A percentile compares a stretch with the other conserved stretches of the same genome.
These are phyloP conservation scores for Phytophthora ramorum DNA, from an alignment of 352 stramenopile species.

Conservation along the genomic window DNA sequence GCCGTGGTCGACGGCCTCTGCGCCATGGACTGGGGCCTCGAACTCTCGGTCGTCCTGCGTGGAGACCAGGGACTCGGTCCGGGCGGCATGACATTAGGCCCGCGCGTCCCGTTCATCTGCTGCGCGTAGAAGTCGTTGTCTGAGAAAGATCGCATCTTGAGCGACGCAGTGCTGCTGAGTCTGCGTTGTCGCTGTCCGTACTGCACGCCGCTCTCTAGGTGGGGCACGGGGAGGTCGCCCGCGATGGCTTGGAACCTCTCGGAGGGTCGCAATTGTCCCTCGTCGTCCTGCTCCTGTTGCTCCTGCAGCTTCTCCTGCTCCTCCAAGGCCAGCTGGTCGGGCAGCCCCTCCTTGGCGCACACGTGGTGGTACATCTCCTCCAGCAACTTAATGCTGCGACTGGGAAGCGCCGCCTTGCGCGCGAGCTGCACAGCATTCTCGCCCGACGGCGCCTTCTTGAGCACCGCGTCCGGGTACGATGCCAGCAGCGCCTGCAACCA, in stretches of 20 bases:
- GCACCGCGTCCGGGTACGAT: constrained; percentile 82
- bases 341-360: constrained; percentile 68
- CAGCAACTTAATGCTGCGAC: constrained; percentile 74
- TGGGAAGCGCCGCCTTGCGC: constrained; percentile 58
- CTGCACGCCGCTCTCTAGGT: constrained; percentile 19
- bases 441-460: constrained; percentile 74
- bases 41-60: constrained; percentile 37
- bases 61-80: constrained; percentile 36
- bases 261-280: constrained; percentile 36
- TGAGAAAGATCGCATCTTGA: constrained; percentile 69
- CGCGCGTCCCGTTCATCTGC: constrained; percentile 31
- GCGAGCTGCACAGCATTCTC: constrained; percentile 84
- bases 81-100: neutral
- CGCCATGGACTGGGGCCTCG: constrained; percentile 48
- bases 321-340: constrained; percentile 59
- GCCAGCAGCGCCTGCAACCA: constrained; percentile 87
- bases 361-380: constrained; percentile 92
- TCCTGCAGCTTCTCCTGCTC: constrained; percentile 45
- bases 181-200: constrained; percentile 39
- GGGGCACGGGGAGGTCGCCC: constrained; percentile 32
- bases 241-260: constrained; percentile 50
- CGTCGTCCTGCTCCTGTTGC: constrained; percentile 26
- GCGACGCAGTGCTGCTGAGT: constrained; percentile 51
- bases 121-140: constrained; percentile 71
- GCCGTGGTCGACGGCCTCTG: constrained; percentile 39